Conservation (phyloP, 2,329 filamentous ascomycete species). For the Sporothrix mexicana region DNA sequence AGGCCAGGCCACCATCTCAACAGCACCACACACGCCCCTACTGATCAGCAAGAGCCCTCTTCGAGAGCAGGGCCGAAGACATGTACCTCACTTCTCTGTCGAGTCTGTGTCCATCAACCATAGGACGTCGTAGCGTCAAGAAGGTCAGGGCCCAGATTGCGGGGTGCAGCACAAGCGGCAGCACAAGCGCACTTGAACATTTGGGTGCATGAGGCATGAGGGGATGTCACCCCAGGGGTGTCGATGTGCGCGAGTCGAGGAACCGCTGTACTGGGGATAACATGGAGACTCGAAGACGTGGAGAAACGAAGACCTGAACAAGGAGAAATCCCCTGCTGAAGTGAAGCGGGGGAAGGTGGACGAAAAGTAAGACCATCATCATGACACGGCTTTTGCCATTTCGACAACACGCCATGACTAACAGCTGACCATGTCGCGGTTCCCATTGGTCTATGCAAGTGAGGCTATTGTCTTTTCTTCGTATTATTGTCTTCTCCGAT, state of each 20-base stretch:
- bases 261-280: background rate
- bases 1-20: background rate
- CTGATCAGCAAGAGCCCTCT: background rate
- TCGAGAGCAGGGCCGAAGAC: background rate
- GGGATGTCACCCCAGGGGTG: conserved; percentile 1
- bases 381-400: conserved; percentile 20
- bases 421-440: background rate
- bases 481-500: background rate
- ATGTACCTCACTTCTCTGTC: background rate
- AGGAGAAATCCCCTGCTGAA: background rate
- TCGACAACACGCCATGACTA: conserved; percentile 7
- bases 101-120: background rate
- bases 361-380: background rate
- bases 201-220: conserved; percentile 23
- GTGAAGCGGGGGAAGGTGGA: background rate
- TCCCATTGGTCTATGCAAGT: background rate
- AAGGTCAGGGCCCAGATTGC: conserved; percentile 15
- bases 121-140: background rate
- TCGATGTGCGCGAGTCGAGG: background rate
- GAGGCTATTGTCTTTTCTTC: background rate
- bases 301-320: no score
- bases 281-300: background rate
- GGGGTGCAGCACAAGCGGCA: conserved; percentile 31
- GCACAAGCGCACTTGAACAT: conserved; percentile 18
- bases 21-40: background rate